Evolutionary conservation across 2,329 filamentous ascomycete genomes (phyloP), one percentile per base, ranked within the genome.

Genomic region (Epichloe glyceriae): DNA sequence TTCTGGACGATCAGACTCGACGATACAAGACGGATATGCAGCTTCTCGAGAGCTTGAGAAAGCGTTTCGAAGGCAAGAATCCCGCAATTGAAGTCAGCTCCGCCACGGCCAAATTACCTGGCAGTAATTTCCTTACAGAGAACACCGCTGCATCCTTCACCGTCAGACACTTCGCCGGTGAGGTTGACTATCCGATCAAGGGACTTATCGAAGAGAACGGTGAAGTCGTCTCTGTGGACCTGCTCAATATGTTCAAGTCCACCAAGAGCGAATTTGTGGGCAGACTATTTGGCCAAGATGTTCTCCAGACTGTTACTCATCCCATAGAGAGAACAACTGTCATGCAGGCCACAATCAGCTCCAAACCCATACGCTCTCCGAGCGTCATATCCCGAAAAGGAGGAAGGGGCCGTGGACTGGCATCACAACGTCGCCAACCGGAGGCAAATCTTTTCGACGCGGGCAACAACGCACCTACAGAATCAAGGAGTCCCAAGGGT

Each of bases 331-430:
- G 82, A 60, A 83, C 81, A 0, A 88, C 93, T 0, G 90, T 98
- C 54, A 88, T 97, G 75, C 91, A 98, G 69, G 93, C 91, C 2
- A 90, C 90, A 45, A 88, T 98, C 58, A 95, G 89, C 70, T 97
- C 91, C 3, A 96, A 95, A 70, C 93, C 93, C 2, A 83, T 90
- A 65, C 83, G 93, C 51, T 86, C 88, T 64, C 93, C 93, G 1
- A 96, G 90, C 62, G 88, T 98, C 68, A 91, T 95, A 69, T 83
- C 86, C 33, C 82, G 83, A 58, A 94, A 87, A 70, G 79, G 76
- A 3, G 77, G 77, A 12, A 64, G 68, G 46, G 58, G 62, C 0
- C 65, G 66, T 26, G 63, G 50, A 62, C 67, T 69, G 11, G 64
- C 60, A 2, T 58, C 60, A 53, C 62, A 64, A 50, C 68, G 67